Base-by-base conservation (phyloP, 116 monocot species). In the Thalassia testudinum region DNA sequence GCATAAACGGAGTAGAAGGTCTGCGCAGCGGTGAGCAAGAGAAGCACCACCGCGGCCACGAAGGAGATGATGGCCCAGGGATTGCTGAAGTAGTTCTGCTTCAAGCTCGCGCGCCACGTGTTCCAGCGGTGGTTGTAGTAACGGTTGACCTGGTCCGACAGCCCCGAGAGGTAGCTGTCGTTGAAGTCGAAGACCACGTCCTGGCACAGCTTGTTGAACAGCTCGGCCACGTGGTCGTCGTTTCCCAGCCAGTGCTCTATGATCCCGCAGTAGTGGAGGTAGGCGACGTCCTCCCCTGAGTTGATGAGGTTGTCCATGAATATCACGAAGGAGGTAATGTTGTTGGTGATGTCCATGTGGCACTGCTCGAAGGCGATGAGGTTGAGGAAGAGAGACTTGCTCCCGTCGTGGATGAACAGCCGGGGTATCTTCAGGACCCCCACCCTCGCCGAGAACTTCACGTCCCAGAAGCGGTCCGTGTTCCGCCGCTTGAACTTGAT, bases 281-380 rank as follows among this genome's bases (percentile, higher is more conserved):
- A 82, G 12, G 29, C 16, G 49, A 83, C 80, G 44, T 85, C 91
- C 47, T 76, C 85, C 5, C 53, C 81, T 0, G 81, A 73, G 54
- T 91, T 78, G 37, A 85, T 76, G 43, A 85, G 38, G 56, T 82
- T 79, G 69, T 91, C 78, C 85, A 82, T 82, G 66, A 91, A 91
- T 50, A 76, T 66, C 1, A 76, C 74, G 52, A 81, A 85, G n/a
- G 79, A 78, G 5, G 91, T 91, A 19, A 91, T 79, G 51, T 81
- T 70, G 40, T 76, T 72, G 58, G 49, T 57, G 37, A 56, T 52
- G 27, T 84, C 75, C 62, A 72, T 27, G 52, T 80, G 77, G 67
- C 90, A 81, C 65, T 84, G 90, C 77, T 90, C 90, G 67, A 80
- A 90, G 12, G 84, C 90, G 47, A 90, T 90, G 52, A 84, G 85